phyloP scores from a whole-genome alignment of 768 basidiomycete genomes.

The Leccinum ochraceum region DNA sequence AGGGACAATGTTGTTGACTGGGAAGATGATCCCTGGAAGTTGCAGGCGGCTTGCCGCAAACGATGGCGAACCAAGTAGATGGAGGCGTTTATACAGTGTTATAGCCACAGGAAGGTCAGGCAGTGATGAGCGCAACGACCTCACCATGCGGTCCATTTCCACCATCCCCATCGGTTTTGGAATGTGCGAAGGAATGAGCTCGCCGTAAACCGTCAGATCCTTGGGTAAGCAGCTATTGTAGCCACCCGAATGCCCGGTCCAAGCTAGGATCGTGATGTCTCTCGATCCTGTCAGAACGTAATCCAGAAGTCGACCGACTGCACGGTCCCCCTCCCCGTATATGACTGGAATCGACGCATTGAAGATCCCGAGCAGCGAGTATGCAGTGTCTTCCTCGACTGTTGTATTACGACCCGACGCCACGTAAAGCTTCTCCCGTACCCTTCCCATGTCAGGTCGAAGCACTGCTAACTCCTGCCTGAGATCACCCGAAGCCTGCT shows the following conservation, averaged over 20 bases:
- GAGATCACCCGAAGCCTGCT: neutral
- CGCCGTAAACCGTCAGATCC: neutral
- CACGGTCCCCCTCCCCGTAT: neutral
- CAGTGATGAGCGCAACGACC: neutral
- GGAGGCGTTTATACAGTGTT: neutral
- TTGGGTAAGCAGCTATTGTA: neutral
- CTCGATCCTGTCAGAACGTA: neutral
- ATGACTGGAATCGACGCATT: neutral
- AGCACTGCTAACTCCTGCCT: neutral
- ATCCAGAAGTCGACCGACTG: neutral
- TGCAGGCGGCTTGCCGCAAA: neutral
- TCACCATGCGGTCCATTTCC: neutral
- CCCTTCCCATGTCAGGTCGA: neutral
- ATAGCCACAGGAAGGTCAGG: neutral
- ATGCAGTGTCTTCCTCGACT: neutral
- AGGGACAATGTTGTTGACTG: neutral
- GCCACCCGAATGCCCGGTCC: neutral
- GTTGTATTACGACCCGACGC: neutral
- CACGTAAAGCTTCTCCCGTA: neutral
- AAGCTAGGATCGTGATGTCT: neutral
- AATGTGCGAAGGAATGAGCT: neutral
- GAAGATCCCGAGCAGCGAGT: neutral
- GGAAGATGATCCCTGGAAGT: neutral
- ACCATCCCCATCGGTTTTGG: neutral
- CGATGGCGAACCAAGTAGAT: neutral